Evolutionary conservation across 306 rosid species (phyloP).

Genomic region (Malus domestica): ASM211411v1 NC_041793.1:40940501-40941000

Average conservation of each 20-base stretch:
- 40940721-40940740: not conserved
- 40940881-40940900: constrained; percentile 37
- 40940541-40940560: not conserved
- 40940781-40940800: constrained; percentile 46
- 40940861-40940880: constrained; percentile 51
- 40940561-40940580: not conserved
- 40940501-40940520: not conserved
- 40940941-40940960: constrained; percentile 43
- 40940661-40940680: not conserved
- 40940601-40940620: not conserved
- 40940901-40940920: constrained; percentile 63
- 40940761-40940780: constrained; percentile 8
- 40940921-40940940: constrained; percentile 64
- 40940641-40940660: not conserved
- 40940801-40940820: constrained; percentile 54
- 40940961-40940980: not conserved
- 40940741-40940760: not conserved
- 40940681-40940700: constrained; percentile 6
- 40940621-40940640: not conserved
- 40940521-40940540: not conserved
- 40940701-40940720: not conserved
- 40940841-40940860: constrained; percentile 42
- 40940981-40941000: not conserved
- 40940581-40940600: not conserved
- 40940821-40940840: constrained; percentile 49